Evolutionary conservation across 805 yeast genomes (phyloP).

Genomic region (Candida adriatica): DNA sequence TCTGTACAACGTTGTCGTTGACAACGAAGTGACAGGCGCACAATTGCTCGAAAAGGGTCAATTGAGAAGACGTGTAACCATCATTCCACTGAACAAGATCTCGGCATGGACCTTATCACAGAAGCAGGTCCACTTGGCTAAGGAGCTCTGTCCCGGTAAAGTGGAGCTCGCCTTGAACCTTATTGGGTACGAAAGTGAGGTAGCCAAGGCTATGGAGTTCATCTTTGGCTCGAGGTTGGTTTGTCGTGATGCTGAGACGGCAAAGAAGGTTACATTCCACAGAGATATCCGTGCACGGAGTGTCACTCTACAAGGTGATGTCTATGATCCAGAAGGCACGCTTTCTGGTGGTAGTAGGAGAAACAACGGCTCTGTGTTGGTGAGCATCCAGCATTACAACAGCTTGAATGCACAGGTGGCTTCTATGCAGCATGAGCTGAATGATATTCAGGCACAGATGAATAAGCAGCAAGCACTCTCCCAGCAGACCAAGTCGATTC

Average conservation of each 20-base stretch:
- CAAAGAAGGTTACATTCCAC: slow-evolving; percentile 82
- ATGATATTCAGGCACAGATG: slow-evolving; percentile 33
- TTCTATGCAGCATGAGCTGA: slow-evolving; percentile 37
- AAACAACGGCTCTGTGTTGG: slow-evolving; percentile 47
- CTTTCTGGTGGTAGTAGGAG: slow-evolving; percentile 90
- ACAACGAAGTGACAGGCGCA: slow-evolving; percentile 78
- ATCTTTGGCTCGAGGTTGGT: slow-evolving; percentile 88
- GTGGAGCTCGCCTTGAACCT: slow-evolving; percentile 87
- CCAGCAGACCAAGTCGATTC: slow-evolving; percentile 45
- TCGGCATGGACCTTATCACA: slow-evolving; percentile 49
- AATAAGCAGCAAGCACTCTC: slow-evolving; percentile 35
- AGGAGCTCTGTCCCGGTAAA: slow-evolving; percentile 68
- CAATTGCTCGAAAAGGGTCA: slow-evolving; percentile 73
- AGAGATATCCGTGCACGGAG: slow-evolving; percentile 74
- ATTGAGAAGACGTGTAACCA: slow-evolving; percentile 75
- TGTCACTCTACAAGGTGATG: slow-evolving; percentile 88
- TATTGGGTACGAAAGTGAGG: slow-evolving; percentile 65
- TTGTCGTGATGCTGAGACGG: slow-evolving; percentile 83
- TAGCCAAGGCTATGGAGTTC: slow-evolving; percentile 77
- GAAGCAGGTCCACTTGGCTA: slow-evolving; percentile 55
- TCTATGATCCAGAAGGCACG: slow-evolving; percentile 94
- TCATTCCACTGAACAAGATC: slow-evolving; percentile 87
- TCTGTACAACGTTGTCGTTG: slow-evolving; percentile 86
- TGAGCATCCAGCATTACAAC: slow-evolving; percentile 62
- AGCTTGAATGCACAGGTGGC: slow-evolving; percentile 32